Conservation (phyloP, 2,329 filamentous ascomycete genomes). For the Ophiostoma sp. region DNA sequence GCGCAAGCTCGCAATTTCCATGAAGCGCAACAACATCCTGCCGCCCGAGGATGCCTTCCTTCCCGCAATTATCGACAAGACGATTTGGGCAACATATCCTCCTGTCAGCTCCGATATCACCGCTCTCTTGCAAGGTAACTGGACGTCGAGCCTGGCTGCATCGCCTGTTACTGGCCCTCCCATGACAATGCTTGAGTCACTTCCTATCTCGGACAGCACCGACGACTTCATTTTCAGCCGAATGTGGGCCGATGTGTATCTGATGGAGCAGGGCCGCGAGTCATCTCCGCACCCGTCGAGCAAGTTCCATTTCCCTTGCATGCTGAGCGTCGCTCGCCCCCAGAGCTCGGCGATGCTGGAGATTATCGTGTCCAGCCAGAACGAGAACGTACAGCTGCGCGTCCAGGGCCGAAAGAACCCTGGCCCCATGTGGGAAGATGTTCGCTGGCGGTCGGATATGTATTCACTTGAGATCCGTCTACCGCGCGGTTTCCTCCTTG, state of each 20-base stretch:
- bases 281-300: conserved; percentile 46
- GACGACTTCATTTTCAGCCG: conserved; percentile 77
- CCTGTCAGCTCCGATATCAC: conserved; percentile 69
- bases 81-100: conserved; percentile 80
- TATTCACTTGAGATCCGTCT: conserved; percentile 68
- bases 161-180: conserved; percentile 49
- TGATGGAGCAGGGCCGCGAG: conserved; percentile 72
- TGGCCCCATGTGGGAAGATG: conserved; percentile 77
- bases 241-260: conserved; percentile 70
- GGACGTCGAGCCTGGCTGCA: conserved; percentile 51
- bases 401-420: conserved; percentile 68
- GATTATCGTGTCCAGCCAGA: conserved; percentile 77
- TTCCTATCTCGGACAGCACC: conserved; percentile 74
- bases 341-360: conserved; percentile 68
- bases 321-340: conserved; percentile 73
- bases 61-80: conserved; percentile 77
- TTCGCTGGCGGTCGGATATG: conserved; percentile 72
- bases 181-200: conserved; percentile 62
- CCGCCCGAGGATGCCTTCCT: conserved; percentile 67
- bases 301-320: conserved; percentile 68
- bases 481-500: conserved; percentile 73
- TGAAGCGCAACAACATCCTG: conserved; percentile 80
- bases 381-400: conserved; percentile 70
- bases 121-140: conserved; percentile 66
- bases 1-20: conserved; percentile 74